phyloP scores from a whole-genome alignment of 805 yeast genomes.

The Ogataea pini region DNA sequence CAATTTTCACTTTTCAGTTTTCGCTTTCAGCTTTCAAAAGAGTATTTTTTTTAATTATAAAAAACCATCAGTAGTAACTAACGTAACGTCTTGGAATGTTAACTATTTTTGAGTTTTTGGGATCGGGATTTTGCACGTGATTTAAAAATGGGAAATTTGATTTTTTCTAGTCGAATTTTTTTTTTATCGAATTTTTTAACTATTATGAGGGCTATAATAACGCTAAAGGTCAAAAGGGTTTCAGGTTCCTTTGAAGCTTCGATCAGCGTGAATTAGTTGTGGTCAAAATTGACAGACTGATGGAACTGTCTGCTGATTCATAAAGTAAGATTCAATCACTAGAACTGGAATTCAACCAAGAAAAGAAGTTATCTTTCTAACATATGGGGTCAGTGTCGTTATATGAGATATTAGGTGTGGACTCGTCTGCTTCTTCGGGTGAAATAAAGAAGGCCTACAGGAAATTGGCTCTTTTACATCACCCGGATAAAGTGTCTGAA shows the following conservation, averaged over 20 bases:
- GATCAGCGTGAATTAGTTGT: background rate
- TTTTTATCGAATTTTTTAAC: constrained; percentile 3
- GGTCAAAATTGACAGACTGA: background rate
- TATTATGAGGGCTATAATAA: background rate
- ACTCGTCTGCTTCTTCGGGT: constrained; percentile 57
- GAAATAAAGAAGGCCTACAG: constrained; percentile 87
- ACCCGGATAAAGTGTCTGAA: constrained; percentile 83
- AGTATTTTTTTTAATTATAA: background rate
- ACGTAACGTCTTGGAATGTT: background rate
- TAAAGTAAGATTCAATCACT: background rate
- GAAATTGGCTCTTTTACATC: constrained; percentile 76
- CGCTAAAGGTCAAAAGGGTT: background rate
- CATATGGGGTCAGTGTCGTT: constrained; percentile 29
- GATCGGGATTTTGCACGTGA: constrained; percentile 4
- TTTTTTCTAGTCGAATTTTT: constrained; percentile 1
- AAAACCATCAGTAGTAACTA: background rate
- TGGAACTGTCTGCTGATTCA: background rate
- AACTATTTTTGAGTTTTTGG: no score
- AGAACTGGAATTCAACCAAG: background rate
- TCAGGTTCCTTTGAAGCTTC: background rate
- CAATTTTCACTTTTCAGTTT: constrained; percentile 10
- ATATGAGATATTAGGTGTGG: constrained; percentile 74
- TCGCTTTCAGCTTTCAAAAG: constrained; percentile 12
- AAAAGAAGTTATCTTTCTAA: background rate
- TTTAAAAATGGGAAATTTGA: background rate